Conservation (phyloP, 768 basidiomycete species). For the Suillus cothurnatus region DNA sequence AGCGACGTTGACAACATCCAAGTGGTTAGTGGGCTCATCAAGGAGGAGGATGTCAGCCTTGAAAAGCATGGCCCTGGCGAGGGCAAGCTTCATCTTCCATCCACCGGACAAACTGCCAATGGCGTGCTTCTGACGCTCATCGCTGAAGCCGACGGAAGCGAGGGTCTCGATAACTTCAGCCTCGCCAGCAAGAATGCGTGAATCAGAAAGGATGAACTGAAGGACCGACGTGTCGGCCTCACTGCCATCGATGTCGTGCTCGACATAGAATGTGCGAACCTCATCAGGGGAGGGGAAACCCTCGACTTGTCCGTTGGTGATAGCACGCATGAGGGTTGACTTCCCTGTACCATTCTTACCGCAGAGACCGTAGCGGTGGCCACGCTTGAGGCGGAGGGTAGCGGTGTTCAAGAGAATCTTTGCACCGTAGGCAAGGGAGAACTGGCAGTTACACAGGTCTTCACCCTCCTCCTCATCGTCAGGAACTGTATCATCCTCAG, state of each 20-base stretch:
- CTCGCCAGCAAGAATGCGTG: constrained; percentile 71
- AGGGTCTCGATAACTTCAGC: constrained; percentile 81
- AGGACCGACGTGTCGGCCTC: constrained; percentile 91
- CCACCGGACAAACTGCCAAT: constrained; percentile 95
- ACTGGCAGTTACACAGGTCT: constrained; percentile 98
- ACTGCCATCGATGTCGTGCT: constrained; percentile 97
- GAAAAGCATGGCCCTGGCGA: constrained; percentile 97
- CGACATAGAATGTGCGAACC: constrained; percentile 99
- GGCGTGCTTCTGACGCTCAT: constrained; percentile 79
- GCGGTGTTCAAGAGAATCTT: constrained; percentile 98
- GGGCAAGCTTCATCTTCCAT: constrained; percentile 99
- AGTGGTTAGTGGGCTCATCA: constrained; percentile 96
- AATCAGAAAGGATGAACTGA: constrained; percentile 84
- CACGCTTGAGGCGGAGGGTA: constrained; percentile 95
- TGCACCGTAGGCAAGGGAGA: constrained; percentile 98
- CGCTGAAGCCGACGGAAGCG: constrained; percentile 89
- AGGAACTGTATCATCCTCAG: constrained; percentile 62
- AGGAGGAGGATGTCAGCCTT: constrained; percentile 96
- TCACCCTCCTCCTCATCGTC: constrained; percentile 98
- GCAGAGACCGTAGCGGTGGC: constrained; percentile 97
- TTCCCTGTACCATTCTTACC: constrained; percentile 99
- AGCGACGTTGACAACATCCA: constrained; percentile 96
- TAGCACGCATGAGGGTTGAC: constrained; percentile 91
- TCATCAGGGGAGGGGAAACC: constrained; percentile 97
- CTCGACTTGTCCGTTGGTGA: constrained; percentile 95